Base-by-base conservation (phyloP, 1,284 basidiomycete species). In the Mycena sp. region DNA sequence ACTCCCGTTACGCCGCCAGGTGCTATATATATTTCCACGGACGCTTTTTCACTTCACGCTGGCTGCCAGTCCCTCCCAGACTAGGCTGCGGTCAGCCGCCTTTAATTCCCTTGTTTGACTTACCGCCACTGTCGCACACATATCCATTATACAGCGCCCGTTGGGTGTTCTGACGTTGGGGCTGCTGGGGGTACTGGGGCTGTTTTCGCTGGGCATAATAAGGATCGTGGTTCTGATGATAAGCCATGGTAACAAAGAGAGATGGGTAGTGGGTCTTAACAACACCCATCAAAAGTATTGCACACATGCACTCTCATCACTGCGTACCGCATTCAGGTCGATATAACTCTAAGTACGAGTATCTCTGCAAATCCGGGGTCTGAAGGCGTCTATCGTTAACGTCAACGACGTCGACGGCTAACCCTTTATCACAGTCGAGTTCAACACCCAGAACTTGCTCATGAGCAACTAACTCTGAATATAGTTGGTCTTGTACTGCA, bases 201-300 rank as follows among this genome's bases (percentile, higher is more conserved):
- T n/a, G n/a, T 51, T 74, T 69, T 50, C 63, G 58, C 23, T 56
- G 61, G 17, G 61, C 44, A 65, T 84, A 81, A 69, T 84, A 85
- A 73, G 81, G 81, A 79, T 84, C 81, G 78, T 75, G 68, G 72
- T 85, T 81, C 64, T 84, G 81, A 59, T 77, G 80, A 70, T 90
- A 86, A 65, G 88, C 83, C 88, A 90, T 87, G 70, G 71, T 67
- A 26, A 51, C 25, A 61, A 63, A 67, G 61, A 60, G 54, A 45
- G 58, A 50, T 28, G 57, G 10, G 58, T 23, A 32, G 37, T 28
- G 48, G 45, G 58, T 29, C 46, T 40, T 53, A 49, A 46, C 52
- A 17, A 61, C 50, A 28, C 7, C 23, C 45, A 62, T 62, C 61
- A 62, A 41, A 54, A 46, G 51, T 50, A 44, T 32, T 23, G 25